Evolutionary conservation across 208 protist genomes (phyloP).

Genomic region (Crithidia fasciculata): DNA sequence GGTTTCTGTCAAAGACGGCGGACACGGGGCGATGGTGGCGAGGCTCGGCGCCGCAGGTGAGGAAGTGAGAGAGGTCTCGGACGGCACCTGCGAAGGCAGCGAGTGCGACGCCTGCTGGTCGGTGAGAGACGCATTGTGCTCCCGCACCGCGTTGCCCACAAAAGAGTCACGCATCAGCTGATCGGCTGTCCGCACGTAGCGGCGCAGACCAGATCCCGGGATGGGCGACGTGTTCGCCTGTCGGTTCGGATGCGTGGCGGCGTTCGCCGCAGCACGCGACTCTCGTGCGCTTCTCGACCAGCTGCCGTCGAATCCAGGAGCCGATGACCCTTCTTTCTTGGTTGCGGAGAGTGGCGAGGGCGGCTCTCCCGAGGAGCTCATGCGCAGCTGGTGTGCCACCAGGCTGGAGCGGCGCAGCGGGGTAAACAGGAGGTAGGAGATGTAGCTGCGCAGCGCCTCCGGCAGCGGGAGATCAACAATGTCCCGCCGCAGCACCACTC

Average conservation of each 20-base stretch:
- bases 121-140: conserved; percentile 25
- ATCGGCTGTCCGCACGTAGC: conserved; percentile 39
- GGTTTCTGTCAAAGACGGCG: not conserved
- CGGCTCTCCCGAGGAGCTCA: not conserved
- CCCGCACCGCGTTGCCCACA: conserved; percentile 25
- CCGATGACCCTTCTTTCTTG: not conserved
- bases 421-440: conserved; percentile 49
- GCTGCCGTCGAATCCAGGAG: not conserved
- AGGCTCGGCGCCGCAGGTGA: conserved; percentile 16
- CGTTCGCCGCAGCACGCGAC: not conserved
- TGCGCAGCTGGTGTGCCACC: conserved; percentile 2
- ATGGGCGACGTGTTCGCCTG: not conserved
- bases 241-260: not conserved
- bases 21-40: conserved; percentile 12
- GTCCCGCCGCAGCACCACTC: conserved; percentile 48
- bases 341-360: not conserved
- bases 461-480: conserved; percentile 57
- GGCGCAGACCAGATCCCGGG: conserved; percentile 35
- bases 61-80: conserved; percentile 3
- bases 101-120: not conserved
- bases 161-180: conserved; percentile 36
- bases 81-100: not conserved
- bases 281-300: not conserved
- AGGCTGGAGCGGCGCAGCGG: conserved; percentile 19
- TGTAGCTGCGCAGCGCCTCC: conserved; percentile 25